Evolutionary conservation across 495 filamentous ascomycete genomes (phyloP).

Genomic region (Xanthoparmelia taractica): DNA sequence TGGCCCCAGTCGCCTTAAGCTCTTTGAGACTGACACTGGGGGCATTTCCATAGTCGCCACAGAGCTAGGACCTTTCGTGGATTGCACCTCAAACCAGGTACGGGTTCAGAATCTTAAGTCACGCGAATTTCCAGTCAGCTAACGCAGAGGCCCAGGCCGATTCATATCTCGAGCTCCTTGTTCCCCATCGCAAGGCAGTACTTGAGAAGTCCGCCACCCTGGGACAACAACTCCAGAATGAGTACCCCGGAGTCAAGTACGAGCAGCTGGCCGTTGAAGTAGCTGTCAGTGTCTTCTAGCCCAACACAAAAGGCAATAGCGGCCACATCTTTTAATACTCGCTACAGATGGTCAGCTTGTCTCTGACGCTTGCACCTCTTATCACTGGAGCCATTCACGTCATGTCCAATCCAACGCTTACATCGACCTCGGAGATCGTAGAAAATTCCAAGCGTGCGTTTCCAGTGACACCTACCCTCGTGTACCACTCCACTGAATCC

Average conservation of each 20-base stretch:
- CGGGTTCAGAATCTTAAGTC: background rate
- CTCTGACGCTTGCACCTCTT: slow-evolving; percentile 41
- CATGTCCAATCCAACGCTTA: slow-evolving; percentile 53
- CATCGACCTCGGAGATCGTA: slow-evolving; percentile 45
- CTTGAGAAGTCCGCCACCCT: slow-evolving; percentile 41
- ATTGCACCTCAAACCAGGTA: slow-evolving; percentile 64
- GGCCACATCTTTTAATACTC: background rate
- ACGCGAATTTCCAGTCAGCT: too few relatives aligned
- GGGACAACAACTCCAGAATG: slow-evolving; percentile 30
- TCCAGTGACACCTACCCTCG: background rate
- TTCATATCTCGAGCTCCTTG: slow-evolving; percentile 50
- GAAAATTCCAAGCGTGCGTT: slow-evolving; percentile 48
- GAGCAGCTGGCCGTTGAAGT: slow-evolving; percentile 53
- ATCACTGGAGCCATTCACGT: slow-evolving; percentile 51
- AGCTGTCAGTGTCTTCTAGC: slow-evolving; percentile 28
- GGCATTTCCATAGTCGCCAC: slow-evolving; percentile 39
- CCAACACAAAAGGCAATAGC: background rate
- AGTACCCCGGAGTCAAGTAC: slow-evolving; percentile 36
- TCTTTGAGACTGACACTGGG: background rate
- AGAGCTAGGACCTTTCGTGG: slow-evolving; percentile 50
- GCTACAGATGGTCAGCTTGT: slow-evolving; percentile 45
- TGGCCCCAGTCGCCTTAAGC: background rate
- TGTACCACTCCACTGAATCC: background rate
- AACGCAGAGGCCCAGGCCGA: slow-evolving; percentile 42
- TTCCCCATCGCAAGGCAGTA: slow-evolving; percentile 37